These are phyloP conservation scores for Orbilia blumenaviensis DNA, from an alignment of 2,329 filamentous ascomycete species.

Conservation along the genomic window DNA sequence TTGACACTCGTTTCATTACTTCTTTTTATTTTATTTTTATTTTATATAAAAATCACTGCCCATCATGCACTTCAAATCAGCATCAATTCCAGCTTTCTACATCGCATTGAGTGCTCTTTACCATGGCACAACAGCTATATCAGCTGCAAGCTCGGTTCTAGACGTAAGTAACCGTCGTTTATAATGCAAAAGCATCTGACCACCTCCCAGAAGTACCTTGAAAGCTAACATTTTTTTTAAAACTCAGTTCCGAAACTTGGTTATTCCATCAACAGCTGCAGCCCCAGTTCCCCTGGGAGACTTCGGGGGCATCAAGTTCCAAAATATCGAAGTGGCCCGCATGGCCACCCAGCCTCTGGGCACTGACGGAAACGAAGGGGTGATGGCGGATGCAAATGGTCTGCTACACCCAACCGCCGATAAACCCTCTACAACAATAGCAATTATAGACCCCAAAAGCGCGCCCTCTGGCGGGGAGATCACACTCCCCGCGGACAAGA, in stretches of 20 bases:
- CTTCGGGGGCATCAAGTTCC: conserved; percentile 32
- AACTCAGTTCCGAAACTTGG: conserved; percentile 38
- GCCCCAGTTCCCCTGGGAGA: conserved; percentile 7
- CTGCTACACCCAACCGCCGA: neutral
- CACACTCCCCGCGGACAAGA: conserved; percentile 20
- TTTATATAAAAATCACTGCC: neutral
- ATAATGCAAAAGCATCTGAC: neutral
- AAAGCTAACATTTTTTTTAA: neutral
- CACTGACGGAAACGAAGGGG: neutral
- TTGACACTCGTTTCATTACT: neutral
- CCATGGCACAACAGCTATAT: conserved; percentile 9
- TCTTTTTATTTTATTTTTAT: neutral
- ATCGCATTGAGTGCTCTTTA: conserved; percentile 24
- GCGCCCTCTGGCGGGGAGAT: neutral
- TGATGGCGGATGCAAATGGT: neutral
- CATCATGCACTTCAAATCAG: conserved; percentile 32
- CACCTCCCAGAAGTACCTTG: neutral
- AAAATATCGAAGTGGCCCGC: conserved; percentile 23
- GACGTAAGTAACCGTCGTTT: conserved; percentile 29
- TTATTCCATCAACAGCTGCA: conserved; percentile 8
- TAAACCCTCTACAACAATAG: conserved; percentile 9
- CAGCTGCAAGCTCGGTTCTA: conserved; percentile 22
- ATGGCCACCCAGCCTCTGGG: conserved; percentile 1
- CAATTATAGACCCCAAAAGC: conserved; percentile 21
- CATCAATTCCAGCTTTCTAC: conserved; percentile 9